Evolutionary conservation across 2,329 filamentous ascomycete species (phyloP), one percentile per base, ranked within the genome.

Genomic region (Curvularia lunata): DNA sequence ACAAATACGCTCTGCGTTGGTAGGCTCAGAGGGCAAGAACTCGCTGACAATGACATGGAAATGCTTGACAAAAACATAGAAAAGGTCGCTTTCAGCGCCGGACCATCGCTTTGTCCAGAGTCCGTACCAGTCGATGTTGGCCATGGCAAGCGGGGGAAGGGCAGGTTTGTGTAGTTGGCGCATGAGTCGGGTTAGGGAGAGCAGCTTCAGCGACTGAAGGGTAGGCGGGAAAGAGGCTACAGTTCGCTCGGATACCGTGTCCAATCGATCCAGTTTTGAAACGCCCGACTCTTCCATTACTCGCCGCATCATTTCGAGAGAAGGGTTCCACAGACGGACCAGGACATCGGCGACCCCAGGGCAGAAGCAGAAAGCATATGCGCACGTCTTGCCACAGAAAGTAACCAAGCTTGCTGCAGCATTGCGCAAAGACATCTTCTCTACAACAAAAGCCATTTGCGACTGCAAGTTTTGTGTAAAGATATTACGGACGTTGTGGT

Each of bases 361-460:
- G 27, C 91, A 93, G 70, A 96, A 97, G 78, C 94, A 95, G 77
- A 96, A 97, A 28, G 91, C 92, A 75, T 96, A 97, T 1, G 93
- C 92, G 70, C 91, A 94, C 4, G 92, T 91, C 77, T 95, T 96
- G 58, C 91, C 93, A 52, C 91, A 92, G 73, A 97, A 97, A 28
- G 90, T 89, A 56, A 97, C 91, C 23, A 81, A 63, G 63, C 82
- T 82, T 40, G 86, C 85, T 38, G 86, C 85, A 9, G 87, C 86
- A 69, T 92, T 89, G 48, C 91, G 86, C 68, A 91, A 81, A 16
- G 91, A 92, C 87, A 97, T 90, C 72, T 92, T 94, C 53, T 95
- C 91, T 6, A 96, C 88, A n/a, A 92, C 90, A 63, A 95, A 90
- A 1, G 86, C 83, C 86, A 97, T 90, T 70, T 97, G 93, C 38